Evolutionary conservation across 2,329 filamentous ascomycete species (phyloP).

Genomic region (Exophiala oligosperma): DNA sequence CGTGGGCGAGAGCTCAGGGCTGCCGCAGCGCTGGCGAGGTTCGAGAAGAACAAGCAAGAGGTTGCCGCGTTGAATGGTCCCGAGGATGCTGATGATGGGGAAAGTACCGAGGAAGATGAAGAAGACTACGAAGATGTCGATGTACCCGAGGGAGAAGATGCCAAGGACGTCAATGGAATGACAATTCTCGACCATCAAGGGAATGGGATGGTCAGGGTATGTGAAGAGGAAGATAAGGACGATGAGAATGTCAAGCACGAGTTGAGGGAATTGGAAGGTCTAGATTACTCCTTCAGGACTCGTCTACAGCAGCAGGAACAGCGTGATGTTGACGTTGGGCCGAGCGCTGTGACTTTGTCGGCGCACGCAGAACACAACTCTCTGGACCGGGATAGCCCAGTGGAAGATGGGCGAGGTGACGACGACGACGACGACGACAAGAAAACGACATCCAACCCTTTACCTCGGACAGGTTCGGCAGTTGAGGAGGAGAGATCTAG

Average conservation of each 20-base stretch:
- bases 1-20: constrained; percentile 74
- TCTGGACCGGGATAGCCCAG: too few species aligned
- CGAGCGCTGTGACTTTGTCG: too few species aligned
- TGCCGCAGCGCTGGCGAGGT: constrained; percentile 73
- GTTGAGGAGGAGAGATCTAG: neutral
- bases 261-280: constrained; percentile 63
- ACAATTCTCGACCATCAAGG: constrained; percentile 67
- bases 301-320: constrained; percentile 1
- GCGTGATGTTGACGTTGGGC: neutral
- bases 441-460: neutral
- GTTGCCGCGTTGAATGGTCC: constrained; percentile 16
- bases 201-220: constrained; percentile 69
- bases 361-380: too few species aligned
- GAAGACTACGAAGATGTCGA: constrained; percentile 37
- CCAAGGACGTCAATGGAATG: constrained; percentile 64
- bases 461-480: too few species aligned
- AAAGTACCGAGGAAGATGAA: constrained; percentile 33
- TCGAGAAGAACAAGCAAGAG: constrained; percentile 53
- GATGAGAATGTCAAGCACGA: constrained; percentile 63
- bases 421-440: neutral
- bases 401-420: too few species aligned
- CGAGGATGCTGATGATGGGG: constrained; percentile 38
- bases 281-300: constrained; percentile 33
- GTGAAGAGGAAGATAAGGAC: constrained; percentile 66
- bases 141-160: constrained; percentile 49